Evolutionary conservation across 139 green algal genomes (phyloP).

Genomic region (Coelastrella sp.): DNA sequence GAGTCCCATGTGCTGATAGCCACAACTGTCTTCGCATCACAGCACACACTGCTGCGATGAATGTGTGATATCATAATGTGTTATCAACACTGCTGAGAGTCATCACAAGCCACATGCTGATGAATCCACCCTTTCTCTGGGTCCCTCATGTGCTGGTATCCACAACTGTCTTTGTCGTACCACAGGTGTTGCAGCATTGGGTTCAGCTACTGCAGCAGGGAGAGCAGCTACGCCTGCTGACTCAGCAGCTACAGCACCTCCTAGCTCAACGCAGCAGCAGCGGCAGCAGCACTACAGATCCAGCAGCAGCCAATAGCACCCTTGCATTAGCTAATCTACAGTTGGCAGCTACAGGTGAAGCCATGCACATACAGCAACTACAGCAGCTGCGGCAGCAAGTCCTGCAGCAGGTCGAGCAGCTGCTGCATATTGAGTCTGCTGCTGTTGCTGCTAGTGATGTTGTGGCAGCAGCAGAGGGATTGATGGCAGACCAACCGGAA

Average conservation of each 20-base stretch:
- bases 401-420: neutral
- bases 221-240: constrained; percentile 12
- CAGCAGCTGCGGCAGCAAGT: constrained; percentile 14
- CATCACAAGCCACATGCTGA: too few species aligned
- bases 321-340: too few species aligned
- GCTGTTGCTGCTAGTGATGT: constrained; percentile 47
- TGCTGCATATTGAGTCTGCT: constrained; percentile 43
- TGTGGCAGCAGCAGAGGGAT: constrained; percentile 51
- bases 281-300: neutral
- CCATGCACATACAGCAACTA: constrained; percentile 6
- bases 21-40: too few species aligned
- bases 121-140: too few species aligned
- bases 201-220: constrained; percentile 46
- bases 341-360: neutral
- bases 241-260: constrained; percentile 27
- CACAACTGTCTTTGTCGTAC: too few species aligned
- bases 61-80: constrained; percentile 35
- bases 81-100: constrained; percentile 1
- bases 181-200: constrained; percentile 60
- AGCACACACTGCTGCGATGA: constrained; percentile 58
- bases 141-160: too few species aligned
- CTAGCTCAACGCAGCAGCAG: constrained; percentile 18
- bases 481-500: constrained; percentile 52
- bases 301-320: neutral
- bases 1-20: too few species aligned